Percentiles rank a stretch among this genome's conserved stretches.
Evolutionary conservation across 176 grass and related monocot genomes (phyloP).

Genomic region (Cymbopogon citratus): DNA sequence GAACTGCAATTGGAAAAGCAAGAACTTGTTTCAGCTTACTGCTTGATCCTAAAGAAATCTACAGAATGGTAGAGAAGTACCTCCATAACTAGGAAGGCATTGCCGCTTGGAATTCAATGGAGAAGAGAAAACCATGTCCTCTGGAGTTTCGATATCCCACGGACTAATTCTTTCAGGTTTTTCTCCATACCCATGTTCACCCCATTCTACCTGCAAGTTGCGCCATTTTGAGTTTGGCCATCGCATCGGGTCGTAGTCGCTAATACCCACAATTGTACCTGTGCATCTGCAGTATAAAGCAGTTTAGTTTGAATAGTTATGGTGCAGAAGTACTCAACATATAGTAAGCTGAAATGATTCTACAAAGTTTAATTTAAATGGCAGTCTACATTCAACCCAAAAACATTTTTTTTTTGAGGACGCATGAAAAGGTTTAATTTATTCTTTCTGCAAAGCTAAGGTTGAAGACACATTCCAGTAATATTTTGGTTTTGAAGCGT

Average conservation of each 20-base stretch:
- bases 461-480: not conserved
- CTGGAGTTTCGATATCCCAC: conserved; percentile 92
- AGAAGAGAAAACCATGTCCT: conserved; percentile 66
- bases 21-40: not conserved
- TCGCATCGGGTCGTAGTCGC: conserved; percentile 76
- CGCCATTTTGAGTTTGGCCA: conserved; percentile 99
- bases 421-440: not conserved
- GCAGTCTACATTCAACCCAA: not conserved
- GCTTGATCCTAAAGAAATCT: conserved; percentile 8
- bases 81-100: conserved; percentile 61
- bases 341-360: not conserved
- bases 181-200: conserved; percentile 95
- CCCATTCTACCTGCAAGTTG: conserved; percentile 96
- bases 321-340: not conserved
- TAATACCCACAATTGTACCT: conserved; percentile 67
- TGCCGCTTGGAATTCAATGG: conserved; percentile 67
- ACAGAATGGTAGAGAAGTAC: not conserved
- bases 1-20: conserved; percentile 30
- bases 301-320: not conserved
- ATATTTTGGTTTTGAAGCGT: not conserved
- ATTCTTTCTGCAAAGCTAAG: not conserved
- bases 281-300: conserved; percentile 57
- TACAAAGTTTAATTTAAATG: not conserved
- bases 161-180: conserved; percentile 73
- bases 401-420: not conserved